Base-by-base conservation (phyloP, 1,284 basidiomycete genomes). In the Nidula niveotomentosa region DNA sequence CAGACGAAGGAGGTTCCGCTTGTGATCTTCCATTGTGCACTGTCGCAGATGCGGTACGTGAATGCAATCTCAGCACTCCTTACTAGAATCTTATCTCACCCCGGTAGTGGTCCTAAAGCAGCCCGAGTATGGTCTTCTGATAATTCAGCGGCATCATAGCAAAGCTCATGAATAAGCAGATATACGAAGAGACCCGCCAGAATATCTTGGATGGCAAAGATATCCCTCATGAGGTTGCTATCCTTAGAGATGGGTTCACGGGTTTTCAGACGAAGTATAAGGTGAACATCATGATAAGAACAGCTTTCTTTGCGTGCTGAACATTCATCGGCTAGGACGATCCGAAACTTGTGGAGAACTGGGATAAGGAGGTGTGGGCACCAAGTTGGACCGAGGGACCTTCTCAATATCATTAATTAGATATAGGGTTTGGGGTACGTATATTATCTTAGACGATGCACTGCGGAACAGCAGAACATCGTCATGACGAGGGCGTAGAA, bases 21-120 rank as follows among this genome's bases (percentile, higher is more conserved):
- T 15, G 72, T 92, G 34, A 74, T 93, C 48, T 93, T 93, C 63
- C 91, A 93, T 65, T 93, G 91, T 63, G 77, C 80, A 3, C 72
- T 88, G 50, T 91, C 88, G 6, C 90, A 92, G 71, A 75, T 81
- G 41, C 78, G 91, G 89, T 90, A 62, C 44, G 85, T 36, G 30
- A 44, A 49, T 17, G 12, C 36, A 36, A 30, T 30, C 4, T 30
- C 30, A 30, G 30, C 30, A 6, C 30, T 30, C 30, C 5, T 30
- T 5, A 30, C 30, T 30, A 30, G 30, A 30, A 30, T 30, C 30
- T 30, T 6, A 30, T 15, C 8, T 51, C n/a, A 17, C 12, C 15
- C 41, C 36, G 23, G 36, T 50, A 91, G 90, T 47, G 90, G 90
- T 15, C 90, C 90, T 0, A 85, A 84, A 62, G 86, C 90, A 58